These are phyloP conservation scores for Camptophora hylomeconis DNA, from an alignment of 2,329 filamentous ascomycete species.

Conservation along the genomic window DNA sequence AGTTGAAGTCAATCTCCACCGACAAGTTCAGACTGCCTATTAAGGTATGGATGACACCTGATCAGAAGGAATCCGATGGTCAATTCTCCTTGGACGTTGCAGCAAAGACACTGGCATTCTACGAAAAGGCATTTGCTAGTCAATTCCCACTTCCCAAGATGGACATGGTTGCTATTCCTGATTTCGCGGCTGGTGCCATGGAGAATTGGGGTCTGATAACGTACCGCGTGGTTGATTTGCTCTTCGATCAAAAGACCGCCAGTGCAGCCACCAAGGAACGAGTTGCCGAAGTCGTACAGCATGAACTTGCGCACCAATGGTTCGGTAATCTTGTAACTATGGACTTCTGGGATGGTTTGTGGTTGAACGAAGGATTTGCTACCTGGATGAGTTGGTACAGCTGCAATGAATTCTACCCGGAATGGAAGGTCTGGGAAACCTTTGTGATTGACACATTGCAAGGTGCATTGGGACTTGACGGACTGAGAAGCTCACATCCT, in stretches of 20 bases:
- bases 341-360: constrained; percentile 97
- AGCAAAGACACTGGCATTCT: constrained; percentile 80
- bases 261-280: constrained; percentile 83
- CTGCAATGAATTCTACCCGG: constrained; percentile 87
- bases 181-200: constrained; percentile 93
- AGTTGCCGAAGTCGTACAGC: constrained; percentile 89
- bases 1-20: constrained; percentile 87
- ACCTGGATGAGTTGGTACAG: constrained; percentile 93
- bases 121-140: constrained; percentile 86
- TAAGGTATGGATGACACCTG: constrained; percentile 83
- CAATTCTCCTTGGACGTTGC: constrained; percentile 82
- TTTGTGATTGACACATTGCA: constrained; percentile 91
- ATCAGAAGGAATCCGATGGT: constrained; percentile 80
- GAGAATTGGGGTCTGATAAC: constrained; percentile 97
- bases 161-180: constrained; percentile 92
- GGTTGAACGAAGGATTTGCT: constrained; percentile 89
- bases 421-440: constrained; percentile 96
- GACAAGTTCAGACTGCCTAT: constrained; percentile 84
- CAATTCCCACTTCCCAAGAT: constrained; percentile 83
- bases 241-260: constrained; percentile 84
- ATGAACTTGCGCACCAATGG: constrained; percentile 96
- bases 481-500: constrained; percentile 84
- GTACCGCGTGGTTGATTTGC: constrained; percentile 80
- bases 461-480: constrained; percentile 75
- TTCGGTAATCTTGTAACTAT: constrained; percentile 96